phyloP scores from a whole-genome alignment of 352 stramenopile genomes.

The Phytophthora agathidicida region DNA sequence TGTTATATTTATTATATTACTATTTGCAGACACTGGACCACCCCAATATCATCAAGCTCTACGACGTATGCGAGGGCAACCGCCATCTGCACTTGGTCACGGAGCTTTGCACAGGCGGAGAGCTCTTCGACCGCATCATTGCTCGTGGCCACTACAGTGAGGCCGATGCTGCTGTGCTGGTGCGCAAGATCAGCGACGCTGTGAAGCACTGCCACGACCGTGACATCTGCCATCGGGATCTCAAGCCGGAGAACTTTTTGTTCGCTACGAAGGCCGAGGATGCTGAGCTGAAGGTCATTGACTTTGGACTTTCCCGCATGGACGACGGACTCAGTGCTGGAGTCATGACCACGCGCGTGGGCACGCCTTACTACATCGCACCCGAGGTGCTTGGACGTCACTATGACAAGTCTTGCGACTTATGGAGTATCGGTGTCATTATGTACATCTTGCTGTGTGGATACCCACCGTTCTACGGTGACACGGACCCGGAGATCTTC shows the following conservation, averaged over 20 bases:
- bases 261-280: constrained; percentile 92
- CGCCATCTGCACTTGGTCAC: constrained; percentile 98
- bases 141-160: constrained; percentile 96
- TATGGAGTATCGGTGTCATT: constrained; percentile 97
- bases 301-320: constrained; percentile 97
- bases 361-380: constrained; percentile 96
- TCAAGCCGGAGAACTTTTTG: constrained; percentile 98
- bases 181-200: constrained; percentile 96
- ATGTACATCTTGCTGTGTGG: constrained; percentile 96
- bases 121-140: constrained; percentile 95
- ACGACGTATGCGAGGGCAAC: constrained; percentile 97
- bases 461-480: constrained; percentile 96
- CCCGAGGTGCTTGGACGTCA: constrained; percentile 93
- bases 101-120: constrained; percentile 97
- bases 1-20: background rate
- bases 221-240: constrained; percentile 97
- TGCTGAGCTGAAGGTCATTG: constrained; percentile 97
- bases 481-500: constrained; percentile 93
- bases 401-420: constrained; percentile 97
- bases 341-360: constrained; percentile 96
- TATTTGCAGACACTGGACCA: constrained; percentile 85
- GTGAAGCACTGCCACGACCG: constrained; percentile 98
- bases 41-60: constrained; percentile 98
- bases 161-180: constrained; percentile 93
- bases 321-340: constrained; percentile 82